Evolutionary conservation across 2,329 filamentous ascomycete species (phyloP), one percentile per base, ranked within the genome.

Genomic region (Fusarium siculi): DNA sequence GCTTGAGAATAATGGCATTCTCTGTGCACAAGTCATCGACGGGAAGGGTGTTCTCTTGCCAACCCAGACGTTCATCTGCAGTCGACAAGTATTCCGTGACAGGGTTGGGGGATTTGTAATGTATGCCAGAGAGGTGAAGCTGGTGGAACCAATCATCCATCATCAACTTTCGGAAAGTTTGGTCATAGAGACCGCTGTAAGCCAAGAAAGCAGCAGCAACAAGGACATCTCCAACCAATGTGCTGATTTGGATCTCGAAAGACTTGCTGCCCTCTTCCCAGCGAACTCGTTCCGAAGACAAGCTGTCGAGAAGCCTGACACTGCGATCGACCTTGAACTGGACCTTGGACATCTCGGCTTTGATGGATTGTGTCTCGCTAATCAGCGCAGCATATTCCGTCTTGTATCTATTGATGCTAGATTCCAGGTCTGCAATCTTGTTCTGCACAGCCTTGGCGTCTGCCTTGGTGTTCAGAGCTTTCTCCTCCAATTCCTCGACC

Each of bases 261-360:
- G 96, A 98, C 84, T 93, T 97, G 88, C 96, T 99, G 76, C 95
- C 95, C 79, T 96, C 94, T 80, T 99, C 96, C 96, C 96, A 99
- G 79, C 96, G 92, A 43, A 89, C 90, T 82, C 96, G 90, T 85
- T 99, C 96, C 9, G 96, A 98, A 14, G 96, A 97, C 75, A 99
- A 86, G 83, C 95, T 98, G 83, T 98, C 96, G 25, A 99, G 91
- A 53, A 99, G 88, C 79, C 95, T 92, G 71, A 98, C 94, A 85
- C 96, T 98, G 80, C 96, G 92, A 81, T 98, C 94, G 63, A 99
- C 96, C 88, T 99, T 99, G 87, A 95, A 97, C 82, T 99, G 93
- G 12, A 99, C 96, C 69, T 94, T 92, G 68, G 91, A 91, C 96
- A 99, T 98, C 84, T 99, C 96, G 0, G 93, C 87, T 86, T 98